Percentiles rank a stretch among this genome's conserved stretches.
These are phyloP conservation scores for Desmodesmus armatus DNA, from an alignment of 139 green algal species.

Conservation along the genomic window DNA sequence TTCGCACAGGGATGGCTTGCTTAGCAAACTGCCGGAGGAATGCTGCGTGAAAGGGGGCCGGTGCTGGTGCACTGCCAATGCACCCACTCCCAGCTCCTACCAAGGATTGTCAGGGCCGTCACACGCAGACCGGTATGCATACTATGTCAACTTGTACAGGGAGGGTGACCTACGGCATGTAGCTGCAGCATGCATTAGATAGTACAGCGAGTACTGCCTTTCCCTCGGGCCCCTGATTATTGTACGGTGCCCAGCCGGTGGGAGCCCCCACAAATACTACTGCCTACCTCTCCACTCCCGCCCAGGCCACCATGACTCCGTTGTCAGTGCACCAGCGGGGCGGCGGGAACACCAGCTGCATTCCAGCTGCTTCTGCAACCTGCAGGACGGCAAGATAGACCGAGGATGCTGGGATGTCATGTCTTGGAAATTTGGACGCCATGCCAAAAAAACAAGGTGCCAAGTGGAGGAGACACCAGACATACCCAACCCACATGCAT, in stretches of 20 bases:
- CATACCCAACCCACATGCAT: background rate
- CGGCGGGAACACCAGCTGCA: constrained; percentile 83
- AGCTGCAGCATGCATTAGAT: too few species aligned
- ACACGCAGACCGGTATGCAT: too few species aligned
- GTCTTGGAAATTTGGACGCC: background rate
- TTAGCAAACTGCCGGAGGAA: too few species aligned
- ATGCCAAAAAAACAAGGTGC: background rate
- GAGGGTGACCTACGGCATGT: too few species aligned
- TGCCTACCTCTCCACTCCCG: constrained; percentile 82
- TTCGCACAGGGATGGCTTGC: too few species aligned
- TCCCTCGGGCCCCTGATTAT: too few species aligned
- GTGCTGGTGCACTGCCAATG: too few species aligned
- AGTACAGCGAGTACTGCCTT: too few species aligned
- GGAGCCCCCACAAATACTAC: constrained; percentile 41
- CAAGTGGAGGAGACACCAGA: background rate
- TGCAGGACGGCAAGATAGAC: background rate
- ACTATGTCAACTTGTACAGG: too few species aligned
- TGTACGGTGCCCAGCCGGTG: constrained; percentile 21
- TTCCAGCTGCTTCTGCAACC: constrained; percentile 52
- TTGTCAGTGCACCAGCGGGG: constrained; percentile 97
- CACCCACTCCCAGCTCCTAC: too few species aligned
- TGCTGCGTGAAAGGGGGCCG: too few species aligned
- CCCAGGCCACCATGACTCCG: constrained; percentile 98
- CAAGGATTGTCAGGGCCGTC: too few species aligned
- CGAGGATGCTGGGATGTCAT: background rate